These are phyloP conservation scores for Tetrahymena borealis DNA, from an alignment of 73 alveolate genomes.

Conservation along the genomic window DNA sequence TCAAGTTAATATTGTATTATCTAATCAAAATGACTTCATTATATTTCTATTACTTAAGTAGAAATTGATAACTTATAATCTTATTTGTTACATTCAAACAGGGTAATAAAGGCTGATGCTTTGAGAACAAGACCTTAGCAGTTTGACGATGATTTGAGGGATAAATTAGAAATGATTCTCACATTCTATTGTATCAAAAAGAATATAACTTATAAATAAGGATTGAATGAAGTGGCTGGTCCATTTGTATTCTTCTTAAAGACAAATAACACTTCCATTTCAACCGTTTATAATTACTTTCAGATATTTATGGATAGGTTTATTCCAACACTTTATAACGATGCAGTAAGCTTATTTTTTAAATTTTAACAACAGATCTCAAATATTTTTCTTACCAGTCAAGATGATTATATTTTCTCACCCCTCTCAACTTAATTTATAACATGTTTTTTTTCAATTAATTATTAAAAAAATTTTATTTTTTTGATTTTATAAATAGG, in stretches of 20 bases:
- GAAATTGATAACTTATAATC: not conserved
- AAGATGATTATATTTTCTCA: not conserved
- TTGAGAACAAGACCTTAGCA: conserved; percentile 21
- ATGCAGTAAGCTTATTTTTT: conserved; percentile 3
- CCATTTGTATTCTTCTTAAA: conserved; percentile 48
- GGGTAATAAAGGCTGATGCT: conserved; percentile 20
- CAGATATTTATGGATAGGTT: conserved; percentile 9
- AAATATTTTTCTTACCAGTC: not conserved
- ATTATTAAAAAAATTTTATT: conserved; percentile 21
- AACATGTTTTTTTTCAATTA: conserved; percentile 24
- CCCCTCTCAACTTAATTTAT: conserved; percentile 4
- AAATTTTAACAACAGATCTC: not conserved
- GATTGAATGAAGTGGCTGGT: conserved; percentile 66
- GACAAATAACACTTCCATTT: not conserved
- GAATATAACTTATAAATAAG: conserved; percentile 63
- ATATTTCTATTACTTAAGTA: no score
- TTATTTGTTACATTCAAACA: not conserved
- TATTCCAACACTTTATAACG: conserved; percentile 8
- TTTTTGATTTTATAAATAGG: conserved; percentile 16
- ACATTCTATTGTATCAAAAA: conserved; percentile 61
- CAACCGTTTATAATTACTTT: conserved; percentile 7
- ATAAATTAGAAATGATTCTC: conserved; percentile 41
- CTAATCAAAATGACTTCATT: no score
- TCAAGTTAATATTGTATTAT: no score
- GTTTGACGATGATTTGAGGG: conserved; percentile 20